A percentile compares a stretch with the other conserved stretches of the same genome.
Evolutionary conservation across 768 basidiomycete species (phyloP).

Genomic region (Pisolithus marmoratus): DNA sequence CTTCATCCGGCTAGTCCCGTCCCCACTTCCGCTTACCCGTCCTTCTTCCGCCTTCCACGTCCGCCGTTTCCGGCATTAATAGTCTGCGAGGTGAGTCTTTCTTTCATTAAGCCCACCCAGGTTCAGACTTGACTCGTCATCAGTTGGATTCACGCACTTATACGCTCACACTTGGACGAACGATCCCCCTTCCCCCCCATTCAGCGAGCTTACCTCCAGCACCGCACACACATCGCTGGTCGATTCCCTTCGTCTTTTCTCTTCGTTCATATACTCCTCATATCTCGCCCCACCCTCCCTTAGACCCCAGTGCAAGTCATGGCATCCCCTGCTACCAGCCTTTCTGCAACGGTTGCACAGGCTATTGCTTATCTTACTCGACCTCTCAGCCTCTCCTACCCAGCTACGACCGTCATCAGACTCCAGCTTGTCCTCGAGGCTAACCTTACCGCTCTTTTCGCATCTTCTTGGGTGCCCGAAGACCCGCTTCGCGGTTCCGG

Average conservation of each 20-base stretch:
- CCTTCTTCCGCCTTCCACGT: background rate
- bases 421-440: slow-evolving; percentile 69
- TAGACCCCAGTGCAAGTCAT: slow-evolving; percentile 6
- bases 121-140: background rate
- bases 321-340: slow-evolving; percentile 39
- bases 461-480: slow-evolving; percentile 56
- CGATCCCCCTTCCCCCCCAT: slow-evolving; percentile 10
- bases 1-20: background rate
- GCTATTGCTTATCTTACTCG: slow-evolving; percentile 70
- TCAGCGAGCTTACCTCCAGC: slow-evolving; percentile 21
- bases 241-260: slow-evolving; percentile 23
- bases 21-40: slow-evolving; percentile 9
- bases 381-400: slow-evolving; percentile 51
- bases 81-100: slow-evolving; percentile 24
- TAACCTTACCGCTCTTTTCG: slow-evolving; percentile 65
- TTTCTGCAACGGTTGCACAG: slow-evolving; percentile 67
- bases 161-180: slow-evolving; percentile 18
- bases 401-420: slow-evolving; percentile 58
- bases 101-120: background rate
- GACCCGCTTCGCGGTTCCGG: slow-evolving; percentile 66
- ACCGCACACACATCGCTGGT: slow-evolving; percentile 21
- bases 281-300: background rate
- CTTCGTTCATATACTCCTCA: slow-evolving; percentile 5
- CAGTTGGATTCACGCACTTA: slow-evolving; percentile 6
- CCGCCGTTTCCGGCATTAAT: background rate